phyloP scores from a whole-genome alignment of 1,284 basidiomycete genomes.

The Calocybe gambosa region DNA sequence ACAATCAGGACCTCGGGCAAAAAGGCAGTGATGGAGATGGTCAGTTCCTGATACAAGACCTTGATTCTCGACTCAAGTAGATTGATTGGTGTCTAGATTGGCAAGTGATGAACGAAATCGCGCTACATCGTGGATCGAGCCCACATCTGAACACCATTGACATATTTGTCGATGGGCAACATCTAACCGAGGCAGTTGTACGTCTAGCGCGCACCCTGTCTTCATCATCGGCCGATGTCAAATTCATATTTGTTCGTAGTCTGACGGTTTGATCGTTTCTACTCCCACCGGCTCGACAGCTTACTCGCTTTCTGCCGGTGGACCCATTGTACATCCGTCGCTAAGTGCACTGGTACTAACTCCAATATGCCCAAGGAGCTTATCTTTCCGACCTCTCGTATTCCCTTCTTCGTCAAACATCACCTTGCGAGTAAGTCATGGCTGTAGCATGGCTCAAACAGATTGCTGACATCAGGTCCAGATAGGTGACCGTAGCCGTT shows the following conservation, averaged over 20 bases:
- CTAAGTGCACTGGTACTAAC: slow-evolving; percentile 88
- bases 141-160: slow-evolving; percentile 94
- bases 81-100: slow-evolving; percentile 46
- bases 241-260: slow-evolving; percentile 40
- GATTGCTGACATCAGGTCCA: slow-evolving; percentile 24
- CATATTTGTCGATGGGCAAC: slow-evolving; percentile 92
- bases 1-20: slow-evolving; percentile 51
- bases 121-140: slow-evolving; percentile 86
- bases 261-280: slow-evolving; percentile 91
- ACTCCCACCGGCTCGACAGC: slow-evolving; percentile 97
- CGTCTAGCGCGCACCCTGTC: slow-evolving; percentile 22
- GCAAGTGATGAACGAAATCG: slow-evolving; percentile 98
- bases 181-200: slow-evolving; percentile 93
- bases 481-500: slow-evolving; percentile 83
- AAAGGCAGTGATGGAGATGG: slow-evolving; percentile 54
- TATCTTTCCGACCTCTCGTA: slow-evolving; percentile 89
- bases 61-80: slow-evolving; percentile 2
- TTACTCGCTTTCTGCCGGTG: slow-evolving; percentile 93
- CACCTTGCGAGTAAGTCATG: slow-evolving; percentile 65
- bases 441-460: background rate
- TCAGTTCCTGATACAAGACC: slow-evolving; percentile 23
- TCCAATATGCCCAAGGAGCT: slow-evolving; percentile 89
- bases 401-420: slow-evolving; percentile 83
- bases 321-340: slow-evolving; percentile 94
- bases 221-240: background rate